Evolutionary conservation across 2,329 filamentous ascomycete genomes (phyloP).

Genomic region (Camptophora hylomeconis): DNA sequence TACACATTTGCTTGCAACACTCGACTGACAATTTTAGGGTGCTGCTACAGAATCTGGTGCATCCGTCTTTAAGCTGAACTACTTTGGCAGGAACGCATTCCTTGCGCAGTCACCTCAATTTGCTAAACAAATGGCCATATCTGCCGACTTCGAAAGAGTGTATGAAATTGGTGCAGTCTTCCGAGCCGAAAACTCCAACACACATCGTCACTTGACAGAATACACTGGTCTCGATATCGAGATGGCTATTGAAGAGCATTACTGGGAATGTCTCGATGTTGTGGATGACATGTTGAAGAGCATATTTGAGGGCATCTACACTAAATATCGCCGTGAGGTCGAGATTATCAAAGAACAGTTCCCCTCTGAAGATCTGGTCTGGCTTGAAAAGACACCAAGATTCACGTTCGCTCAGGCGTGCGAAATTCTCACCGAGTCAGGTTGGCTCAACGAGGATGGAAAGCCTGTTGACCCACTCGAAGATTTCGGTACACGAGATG

Average conservation of each 20-base stretch:
- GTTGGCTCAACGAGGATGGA: slow-evolving; percentile 65
- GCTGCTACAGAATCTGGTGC: slow-evolving; percentile 83
- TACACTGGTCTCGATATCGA: slow-evolving; percentile 88
- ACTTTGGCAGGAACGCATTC: slow-evolving; percentile 78
- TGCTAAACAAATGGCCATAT: slow-evolving; percentile 85
- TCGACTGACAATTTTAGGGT: slow-evolving; percentile 28
- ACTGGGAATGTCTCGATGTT: slow-evolving; percentile 70
- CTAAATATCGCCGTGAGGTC: slow-evolving; percentile 56
- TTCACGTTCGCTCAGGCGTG: slow-evolving; percentile 71
- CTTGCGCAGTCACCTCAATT: slow-evolving; percentile 84
- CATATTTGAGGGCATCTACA: slow-evolving; percentile 61
- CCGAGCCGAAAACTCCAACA: slow-evolving; percentile 90
- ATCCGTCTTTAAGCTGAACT: slow-evolving; percentile 82
- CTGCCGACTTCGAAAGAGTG: slow-evolving; percentile 75
- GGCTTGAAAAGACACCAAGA: slow-evolving; percentile 72
- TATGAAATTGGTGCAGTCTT: slow-evolving; percentile 88
- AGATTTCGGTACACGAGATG: slow-evolving; percentile 72
- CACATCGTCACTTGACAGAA: slow-evolving; percentile 84
- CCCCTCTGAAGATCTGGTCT: slow-evolving; percentile 74
- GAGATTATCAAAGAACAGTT: slow-evolving; percentile 71
- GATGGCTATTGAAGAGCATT: slow-evolving; percentile 81
- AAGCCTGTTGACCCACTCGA: slow-evolving; percentile 57
- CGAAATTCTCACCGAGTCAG: slow-evolving; percentile 64
- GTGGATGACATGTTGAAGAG: slow-evolving; percentile 72
- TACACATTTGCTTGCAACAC: too few relatives aligned